Conservation (phyloP, 768 basidiomycete species). For the Megacollybia marginata region DNA sequence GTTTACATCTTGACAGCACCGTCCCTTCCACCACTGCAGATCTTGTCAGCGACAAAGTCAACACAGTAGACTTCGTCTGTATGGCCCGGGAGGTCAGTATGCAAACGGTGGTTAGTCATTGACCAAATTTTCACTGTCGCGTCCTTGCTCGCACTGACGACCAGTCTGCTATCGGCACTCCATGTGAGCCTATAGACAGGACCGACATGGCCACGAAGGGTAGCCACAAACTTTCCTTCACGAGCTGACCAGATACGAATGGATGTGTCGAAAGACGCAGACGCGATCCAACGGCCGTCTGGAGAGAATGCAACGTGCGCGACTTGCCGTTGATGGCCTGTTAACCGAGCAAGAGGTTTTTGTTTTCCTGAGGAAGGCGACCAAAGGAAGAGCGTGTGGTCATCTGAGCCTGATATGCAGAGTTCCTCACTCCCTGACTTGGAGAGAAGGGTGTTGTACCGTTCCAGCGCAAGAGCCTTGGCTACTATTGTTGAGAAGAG, state of each 20-base stretch:
- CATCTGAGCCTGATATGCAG: constrained; percentile 93
- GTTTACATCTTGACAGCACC: constrained; percentile 88
- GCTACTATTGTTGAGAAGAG: constrained; percentile 34
- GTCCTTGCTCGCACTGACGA: constrained; percentile 95
- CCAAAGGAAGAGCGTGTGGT: constrained; percentile 98
- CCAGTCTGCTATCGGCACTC: constrained; percentile 88
- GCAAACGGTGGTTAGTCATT: background rate
- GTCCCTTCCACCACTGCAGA: constrained; percentile 96
- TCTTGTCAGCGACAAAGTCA: constrained; percentile 97
- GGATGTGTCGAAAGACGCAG: constrained; percentile 84
- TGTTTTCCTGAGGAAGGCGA: constrained; percentile 44
- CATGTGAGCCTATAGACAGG: constrained; percentile 93
- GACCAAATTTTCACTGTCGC: constrained; percentile 81
- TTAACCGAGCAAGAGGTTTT: constrained; percentile 72
- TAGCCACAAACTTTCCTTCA: constrained; percentile 83
- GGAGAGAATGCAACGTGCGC: constrained; percentile 93
- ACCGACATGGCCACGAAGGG: constrained; percentile 86
- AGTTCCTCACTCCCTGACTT: constrained; percentile 58
- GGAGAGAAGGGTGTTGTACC: constrained; percentile 67
- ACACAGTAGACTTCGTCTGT: constrained; percentile 99
- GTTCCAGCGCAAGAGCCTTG: constrained; percentile 63
- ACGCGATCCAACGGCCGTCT: constrained; percentile 88
- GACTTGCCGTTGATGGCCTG: constrained; percentile 93
- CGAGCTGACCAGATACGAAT: constrained; percentile 89
- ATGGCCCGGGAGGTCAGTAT: constrained; percentile 90